phyloP scores from a whole-genome alignment of 2,329 filamentous ascomycete species.

The Colletotrichum trifolii region DNA sequence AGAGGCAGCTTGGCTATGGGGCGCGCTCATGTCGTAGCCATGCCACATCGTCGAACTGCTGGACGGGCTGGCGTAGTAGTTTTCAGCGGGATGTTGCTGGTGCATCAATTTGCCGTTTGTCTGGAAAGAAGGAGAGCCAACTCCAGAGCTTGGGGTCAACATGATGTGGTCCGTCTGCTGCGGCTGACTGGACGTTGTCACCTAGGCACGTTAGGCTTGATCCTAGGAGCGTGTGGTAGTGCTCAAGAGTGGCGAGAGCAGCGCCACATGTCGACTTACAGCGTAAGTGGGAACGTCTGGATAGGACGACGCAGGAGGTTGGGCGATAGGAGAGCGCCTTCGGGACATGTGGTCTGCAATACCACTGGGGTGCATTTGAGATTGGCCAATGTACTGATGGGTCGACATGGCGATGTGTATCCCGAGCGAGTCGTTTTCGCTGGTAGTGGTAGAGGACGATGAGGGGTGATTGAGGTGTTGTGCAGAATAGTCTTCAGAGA shows the following conservation, averaged over 20 bases:
- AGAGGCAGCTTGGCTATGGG: constrained; percentile 56
- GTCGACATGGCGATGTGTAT: constrained; percentile 29
- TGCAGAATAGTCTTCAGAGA: not conserved
- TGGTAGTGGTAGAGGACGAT: not conserved
- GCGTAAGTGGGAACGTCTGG: constrained; percentile 41
- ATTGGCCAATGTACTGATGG: constrained; percentile 33
- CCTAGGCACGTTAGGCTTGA: constrained; percentile 36
- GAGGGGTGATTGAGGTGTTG: not conserved
- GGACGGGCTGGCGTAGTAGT: constrained; percentile 59
- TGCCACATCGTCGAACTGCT: constrained; percentile 59
- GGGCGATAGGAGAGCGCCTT: constrained; percentile 24
- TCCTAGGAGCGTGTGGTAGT: not conserved
- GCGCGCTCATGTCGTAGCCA: constrained; percentile 54
- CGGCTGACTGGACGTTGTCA: constrained; percentile 46
- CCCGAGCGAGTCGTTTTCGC: not conserved
- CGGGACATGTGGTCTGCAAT: constrained; percentile 25
- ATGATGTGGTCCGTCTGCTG: constrained; percentile 54
- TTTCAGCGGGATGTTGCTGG: constrained; percentile 52
- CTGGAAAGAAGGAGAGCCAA: constrained; percentile 59
- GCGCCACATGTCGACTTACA: constrained; percentile 41
- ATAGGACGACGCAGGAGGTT: constrained; percentile 17
- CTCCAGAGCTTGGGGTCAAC: constrained; percentile 63
- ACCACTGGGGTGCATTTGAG: constrained; percentile 16
- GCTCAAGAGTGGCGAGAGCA: not conserved
- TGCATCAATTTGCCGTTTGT: constrained; percentile 55